Evolutionary conservation across 106 monocot species (phyloP).

Genomic region (Dendrobium catenatum): DNA sequence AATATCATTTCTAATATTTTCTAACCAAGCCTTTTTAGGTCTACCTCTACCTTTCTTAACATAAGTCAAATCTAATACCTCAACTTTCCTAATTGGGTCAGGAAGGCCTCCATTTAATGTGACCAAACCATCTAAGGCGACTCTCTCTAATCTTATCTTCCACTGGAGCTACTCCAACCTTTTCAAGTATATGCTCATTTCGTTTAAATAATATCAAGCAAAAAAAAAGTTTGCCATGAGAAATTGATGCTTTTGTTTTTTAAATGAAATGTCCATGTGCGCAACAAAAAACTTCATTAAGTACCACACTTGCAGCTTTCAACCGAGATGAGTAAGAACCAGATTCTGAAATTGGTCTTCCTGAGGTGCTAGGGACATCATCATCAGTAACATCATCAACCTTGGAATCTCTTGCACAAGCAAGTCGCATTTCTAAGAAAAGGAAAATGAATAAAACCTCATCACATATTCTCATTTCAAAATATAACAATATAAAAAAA

Average conservation of each 20-base stretch:
- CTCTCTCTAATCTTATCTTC: no score
- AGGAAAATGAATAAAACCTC: neutral
- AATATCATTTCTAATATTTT: no score
- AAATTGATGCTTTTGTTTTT: neutral
- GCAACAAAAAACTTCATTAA: neutral
- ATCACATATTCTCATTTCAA: neutral
- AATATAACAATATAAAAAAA: neutral
- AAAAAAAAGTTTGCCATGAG: neutral
- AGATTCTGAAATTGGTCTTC: slow-evolving; percentile 55
- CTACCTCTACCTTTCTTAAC: no score
- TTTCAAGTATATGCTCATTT: no score
- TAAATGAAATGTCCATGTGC: neutral
- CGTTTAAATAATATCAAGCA: neutral
- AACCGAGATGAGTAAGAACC: slow-evolving; percentile 16
- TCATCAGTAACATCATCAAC: slow-evolving; percentile 19
- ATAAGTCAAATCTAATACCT: no score
- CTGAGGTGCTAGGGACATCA: slow-evolving; percentile 86
- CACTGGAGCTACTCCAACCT: no score
- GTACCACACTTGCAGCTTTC: slow-evolving; percentile 26
- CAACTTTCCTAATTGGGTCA: no score
- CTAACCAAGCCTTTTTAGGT: no score
- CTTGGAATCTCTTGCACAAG: slow-evolving; percentile 57
- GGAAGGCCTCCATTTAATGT: no score
- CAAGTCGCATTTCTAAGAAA: slow-evolving; percentile 68
- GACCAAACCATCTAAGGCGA: no score